phyloP scores from a whole-genome alignment of 345 rosid species.

The Salix purpurea region DNA sequence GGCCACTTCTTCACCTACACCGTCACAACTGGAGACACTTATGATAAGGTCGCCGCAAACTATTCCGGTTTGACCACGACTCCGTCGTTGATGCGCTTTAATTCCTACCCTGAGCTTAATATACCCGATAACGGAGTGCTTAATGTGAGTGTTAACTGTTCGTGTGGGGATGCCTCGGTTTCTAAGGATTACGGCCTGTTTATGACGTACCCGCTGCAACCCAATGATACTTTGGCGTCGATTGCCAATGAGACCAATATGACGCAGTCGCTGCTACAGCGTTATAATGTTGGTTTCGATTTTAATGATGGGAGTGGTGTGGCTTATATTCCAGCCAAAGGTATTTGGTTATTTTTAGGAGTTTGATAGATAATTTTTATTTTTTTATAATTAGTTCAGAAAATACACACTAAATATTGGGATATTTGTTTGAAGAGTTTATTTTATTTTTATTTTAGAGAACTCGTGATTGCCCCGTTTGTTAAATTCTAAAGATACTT shows the following conservation, averaged over 20 bases:
- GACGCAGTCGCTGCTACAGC: slow-evolving; percentile 34
- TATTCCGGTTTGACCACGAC: slow-evolving; percentile 53
- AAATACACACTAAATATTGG: neutral
- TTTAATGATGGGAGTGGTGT: slow-evolving; percentile 68
- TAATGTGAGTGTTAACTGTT: slow-evolving; percentile 65
- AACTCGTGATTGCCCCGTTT: neutral
- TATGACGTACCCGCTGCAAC: slow-evolving; percentile 62
- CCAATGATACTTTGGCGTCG: slow-evolving; percentile 42
- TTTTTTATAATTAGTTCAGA: neutral
- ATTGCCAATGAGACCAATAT: slow-evolving; percentile 38
- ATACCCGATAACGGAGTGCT: slow-evolving; percentile 43
- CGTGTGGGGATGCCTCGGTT: slow-evolving; percentile 51
- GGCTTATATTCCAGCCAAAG: slow-evolving; percentile 67
- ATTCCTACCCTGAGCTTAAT: slow-evolving; percentile 16
- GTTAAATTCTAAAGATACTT: neutral
- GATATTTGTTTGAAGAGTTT: neutral
- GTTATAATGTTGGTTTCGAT: slow-evolving; percentile 55
- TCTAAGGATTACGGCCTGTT: slow-evolving; percentile 61
- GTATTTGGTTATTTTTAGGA: slow-evolving; percentile 20
- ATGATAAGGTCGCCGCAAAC: slow-evolving; percentile 20
- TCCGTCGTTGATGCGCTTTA: slow-evolving; percentile 26
- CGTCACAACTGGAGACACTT: slow-evolving; percentile 28
- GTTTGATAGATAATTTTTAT: neutral
- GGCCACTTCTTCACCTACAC: slow-evolving; percentile 46
- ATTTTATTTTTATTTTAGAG: neutral